A percentile compares a stretch with the other conserved stretches of the same genome.
phyloP scores from a whole-genome alignment of 768 basidiomycete genomes.

The Psilocybe subaeruginosa region DNA sequence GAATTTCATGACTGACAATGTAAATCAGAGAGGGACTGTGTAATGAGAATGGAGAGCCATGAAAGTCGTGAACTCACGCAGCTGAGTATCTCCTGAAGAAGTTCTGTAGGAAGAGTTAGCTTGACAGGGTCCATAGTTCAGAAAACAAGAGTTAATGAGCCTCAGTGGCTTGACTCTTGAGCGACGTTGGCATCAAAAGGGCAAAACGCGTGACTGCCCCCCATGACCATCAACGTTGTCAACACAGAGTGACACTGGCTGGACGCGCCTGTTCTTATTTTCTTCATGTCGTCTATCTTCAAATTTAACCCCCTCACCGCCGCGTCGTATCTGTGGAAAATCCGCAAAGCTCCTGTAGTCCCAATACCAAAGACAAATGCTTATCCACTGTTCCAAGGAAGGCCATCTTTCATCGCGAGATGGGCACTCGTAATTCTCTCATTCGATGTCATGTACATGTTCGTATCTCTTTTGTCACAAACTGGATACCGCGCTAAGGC shows the following conservation, averaged over 20 bases:
- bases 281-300: slow-evolving; percentile 12
- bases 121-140: no score
- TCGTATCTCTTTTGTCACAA: background rate
- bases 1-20: no score
- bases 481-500: background rate
- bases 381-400: slow-evolving; percentile 10
- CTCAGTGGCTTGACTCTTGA: no score
- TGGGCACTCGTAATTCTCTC: slow-evolving; percentile 8
- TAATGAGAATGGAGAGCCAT: no score
- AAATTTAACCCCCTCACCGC: slow-evolving; percentile 12
- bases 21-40: no score
- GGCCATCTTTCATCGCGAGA: slow-evolving; percentile 8
- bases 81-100: no score
- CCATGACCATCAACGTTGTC: no score
- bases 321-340: slow-evolving; percentile 4
- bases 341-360: slow-evolving; percentile 4
- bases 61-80: no score
- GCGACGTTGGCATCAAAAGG: no score
- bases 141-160: no score
- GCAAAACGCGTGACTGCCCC: no score
- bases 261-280: background rate
- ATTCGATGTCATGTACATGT: slow-evolving; percentile 16
- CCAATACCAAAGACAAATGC: slow-evolving; percentile 7
- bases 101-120: no score
- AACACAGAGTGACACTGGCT: background rate